Conservation (phyloP, 768 basidiomycete genomes). For the Tylopilus felleus region DNA sequence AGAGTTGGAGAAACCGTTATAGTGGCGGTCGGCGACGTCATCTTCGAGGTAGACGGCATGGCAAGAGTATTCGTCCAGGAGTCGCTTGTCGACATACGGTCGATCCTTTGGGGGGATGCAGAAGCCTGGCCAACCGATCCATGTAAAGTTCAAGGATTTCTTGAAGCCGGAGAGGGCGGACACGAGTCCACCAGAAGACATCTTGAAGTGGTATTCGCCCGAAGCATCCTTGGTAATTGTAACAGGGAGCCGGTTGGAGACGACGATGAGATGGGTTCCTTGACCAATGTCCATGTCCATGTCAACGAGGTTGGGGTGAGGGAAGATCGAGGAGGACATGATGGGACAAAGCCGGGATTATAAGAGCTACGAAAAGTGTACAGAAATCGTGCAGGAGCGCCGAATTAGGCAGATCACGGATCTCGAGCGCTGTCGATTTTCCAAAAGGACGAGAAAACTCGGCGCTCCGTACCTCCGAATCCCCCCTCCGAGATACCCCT, state of each 20-base stretch:
- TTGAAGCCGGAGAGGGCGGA: slow-evolving; percentile 97
- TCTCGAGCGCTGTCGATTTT: slow-evolving; percentile 5
- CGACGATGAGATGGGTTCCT: slow-evolving; percentile 82
- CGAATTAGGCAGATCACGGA: slow-evolving; percentile 36
- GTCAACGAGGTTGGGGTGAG: slow-evolving; percentile 29
- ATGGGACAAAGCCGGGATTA: slow-evolving; percentile 15
- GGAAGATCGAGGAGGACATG: slow-evolving; percentile 29
- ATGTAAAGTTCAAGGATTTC: slow-evolving; percentile 95
- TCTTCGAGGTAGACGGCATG: slow-evolving; percentile 98
- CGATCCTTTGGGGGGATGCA: slow-evolving; percentile 93
- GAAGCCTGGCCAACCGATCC: slow-evolving; percentile 96
- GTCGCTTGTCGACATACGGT: slow-evolving; percentile 83
- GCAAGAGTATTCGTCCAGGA: slow-evolving; percentile 94
- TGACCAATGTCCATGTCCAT: slow-evolving; percentile 53
- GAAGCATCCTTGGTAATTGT: slow-evolving; percentile 91
- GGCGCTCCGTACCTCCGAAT: slow-evolving; percentile 7
- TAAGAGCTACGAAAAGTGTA: slow-evolving; percentile 23
- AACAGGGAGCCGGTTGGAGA: slow-evolving; percentile 92
- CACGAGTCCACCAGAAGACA: slow-evolving; percentile 98
- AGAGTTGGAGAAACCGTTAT: slow-evolving; percentile 98
- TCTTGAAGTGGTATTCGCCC: slow-evolving; percentile 97
- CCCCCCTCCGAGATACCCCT: slow-evolving; percentile 6
- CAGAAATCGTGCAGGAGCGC: slow-evolving; percentile 21
- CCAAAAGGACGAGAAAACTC: background rate
- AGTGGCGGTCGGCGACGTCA: slow-evolving; percentile 97